These are phyloP conservation scores for Xylariaceae sp. DNA, from an alignment of 2,329 filamentous ascomycete genomes.

Conservation along the genomic window DNA sequence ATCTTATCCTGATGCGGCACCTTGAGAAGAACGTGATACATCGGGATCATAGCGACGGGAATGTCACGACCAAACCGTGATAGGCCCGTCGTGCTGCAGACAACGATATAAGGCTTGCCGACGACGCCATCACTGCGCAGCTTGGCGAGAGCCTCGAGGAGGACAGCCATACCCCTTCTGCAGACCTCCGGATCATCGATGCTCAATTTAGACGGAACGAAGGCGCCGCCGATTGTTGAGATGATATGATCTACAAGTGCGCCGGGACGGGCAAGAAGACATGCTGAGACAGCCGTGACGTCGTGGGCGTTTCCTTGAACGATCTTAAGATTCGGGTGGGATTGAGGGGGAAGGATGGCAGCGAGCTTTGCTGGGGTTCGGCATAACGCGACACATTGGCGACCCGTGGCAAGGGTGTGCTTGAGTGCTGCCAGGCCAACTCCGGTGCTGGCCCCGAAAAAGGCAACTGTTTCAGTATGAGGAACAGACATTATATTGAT, in stretches of 20 bases:
- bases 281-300: constrained; percentile 44
- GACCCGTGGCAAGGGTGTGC: constrained; percentile 53
- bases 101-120: constrained; percentile 47
- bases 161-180: constrained; percentile 49
- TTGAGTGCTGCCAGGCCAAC: constrained; percentile 56
- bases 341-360: constrained; percentile 41
- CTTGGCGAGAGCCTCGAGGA: constrained; percentile 49
- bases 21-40: constrained; percentile 52
- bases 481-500: constrained; percentile 9
- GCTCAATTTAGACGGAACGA: constrained; percentile 38
- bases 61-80: constrained; percentile 49
- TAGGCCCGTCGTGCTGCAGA: constrained; percentile 53
- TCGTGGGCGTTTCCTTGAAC: constrained; percentile 57
- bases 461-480: constrained; percentile 51
- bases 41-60: constrained; percentile 50
- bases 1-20: constrained; percentile 57
- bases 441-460: constrained; percentile 62
- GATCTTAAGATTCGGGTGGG: constrained; percentile 50
- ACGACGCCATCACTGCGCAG: constrained; percentile 38
- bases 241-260: constrained; percentile 55
- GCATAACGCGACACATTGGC: constrained; percentile 56
- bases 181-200: constrained; percentile 57
- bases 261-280: constrained; percentile 43
- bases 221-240: constrained; percentile 54
- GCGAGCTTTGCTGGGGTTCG: constrained; percentile 58